A percentile compares a stretch with the other conserved stretches of the same genome.
These are phyloP conservation scores for Whalleya microplaca DNA, from an alignment of 2,329 filamentous ascomycete genomes.

Conservation along the genomic window DNA sequence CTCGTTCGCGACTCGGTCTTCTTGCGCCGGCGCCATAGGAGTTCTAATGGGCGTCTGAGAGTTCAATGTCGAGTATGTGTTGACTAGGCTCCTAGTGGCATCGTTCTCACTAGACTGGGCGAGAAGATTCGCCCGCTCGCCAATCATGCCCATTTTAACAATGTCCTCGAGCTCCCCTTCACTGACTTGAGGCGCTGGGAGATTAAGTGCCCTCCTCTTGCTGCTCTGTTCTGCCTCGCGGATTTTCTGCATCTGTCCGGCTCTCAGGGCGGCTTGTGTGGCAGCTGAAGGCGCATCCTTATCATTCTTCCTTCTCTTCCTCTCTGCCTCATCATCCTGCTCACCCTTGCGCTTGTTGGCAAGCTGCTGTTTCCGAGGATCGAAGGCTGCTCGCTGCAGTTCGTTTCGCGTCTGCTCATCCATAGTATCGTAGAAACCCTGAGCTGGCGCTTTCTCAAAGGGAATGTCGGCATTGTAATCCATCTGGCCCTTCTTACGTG, in stretches of 20 bases:
- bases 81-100: slow-evolving; percentile 82
- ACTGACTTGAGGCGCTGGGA: slow-evolving; percentile 89
- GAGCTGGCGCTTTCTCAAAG: slow-evolving; percentile 87
- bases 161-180: slow-evolving; percentile 95
- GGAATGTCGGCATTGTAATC: slow-evolving; percentile 99
- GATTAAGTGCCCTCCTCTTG: slow-evolving; percentile 80
- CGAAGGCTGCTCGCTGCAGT: slow-evolving; percentile 79
- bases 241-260: slow-evolving; percentile 91
- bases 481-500: slow-evolving; percentile 94
- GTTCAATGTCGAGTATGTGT: slow-evolving; percentile 83
- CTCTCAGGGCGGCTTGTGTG: slow-evolving; percentile 86
- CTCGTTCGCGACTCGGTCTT: slow-evolving; percentile 96
- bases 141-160: slow-evolving; percentile 96
- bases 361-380: slow-evolving; percentile 89
- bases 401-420: slow-evolving; percentile 85
- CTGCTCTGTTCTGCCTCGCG: slow-evolving; percentile 96
- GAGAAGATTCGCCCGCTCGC: slow-evolving; percentile 78
- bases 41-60: slow-evolving; percentile 87
- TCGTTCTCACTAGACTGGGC: slow-evolving; percentile 81
- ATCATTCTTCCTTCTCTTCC: slow-evolving; percentile 86
- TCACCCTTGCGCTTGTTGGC: slow-evolving; percentile 94
- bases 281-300: slow-evolving; percentile 79
- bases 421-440: slow-evolving; percentile 90
- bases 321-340: slow-evolving; percentile 76
- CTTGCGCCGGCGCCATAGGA: slow-evolving; percentile 85